Evolutionary conservation across 768 basidiomycete species (phyloP), one percentile per base, ranked within the genome.

Genomic region (Auricularia sp.): DNA sequence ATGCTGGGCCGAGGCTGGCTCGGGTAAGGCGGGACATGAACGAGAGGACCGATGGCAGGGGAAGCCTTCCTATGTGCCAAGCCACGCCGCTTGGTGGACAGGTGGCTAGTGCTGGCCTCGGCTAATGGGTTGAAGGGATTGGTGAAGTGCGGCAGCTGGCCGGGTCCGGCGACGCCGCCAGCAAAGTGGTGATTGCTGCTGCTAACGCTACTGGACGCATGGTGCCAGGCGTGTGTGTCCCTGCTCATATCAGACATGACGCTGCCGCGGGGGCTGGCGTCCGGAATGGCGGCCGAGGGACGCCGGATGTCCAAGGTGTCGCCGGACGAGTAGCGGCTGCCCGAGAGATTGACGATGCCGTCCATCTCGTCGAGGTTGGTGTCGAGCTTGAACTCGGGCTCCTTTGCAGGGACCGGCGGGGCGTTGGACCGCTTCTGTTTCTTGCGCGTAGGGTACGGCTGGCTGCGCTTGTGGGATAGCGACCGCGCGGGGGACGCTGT

Each of bases 301-400:
- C 18, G 65, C 54, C 8, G 63, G 58, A n/a, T 64, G 66, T n/a
- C 47, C 34, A 37, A 21, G 18, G 56, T 33, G 56, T 59, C 56
- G 29, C 34, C 34, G 7, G 56, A 59, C 16, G 56, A 59, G 29
- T n/a, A 63, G 42, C 33, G 64, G 34, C 62, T 42, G 64, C 56
- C 63, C 18, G 70, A 75, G 0, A 77, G 75, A 73, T 93, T 80
- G 67, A 96, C 77, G 71, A 97, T 93, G 5, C 89, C 94, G 45
- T 90, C 87, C 83, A 97, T 93, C 62, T 83, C 76, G 10, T 87
- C 82, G 54, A 92, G 73, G 71, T 93, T 83, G 21, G 83, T 83
- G 73, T 91, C 88, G 54, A 90, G 81, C 29, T 29, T 59, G 65
- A 84, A 78, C 42, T 77, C 75, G 14, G 72, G 73, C 42, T 74